Base-by-base conservation (phyloP, 768 basidiomycete genomes). In the Lentinula edodes region DNA sequence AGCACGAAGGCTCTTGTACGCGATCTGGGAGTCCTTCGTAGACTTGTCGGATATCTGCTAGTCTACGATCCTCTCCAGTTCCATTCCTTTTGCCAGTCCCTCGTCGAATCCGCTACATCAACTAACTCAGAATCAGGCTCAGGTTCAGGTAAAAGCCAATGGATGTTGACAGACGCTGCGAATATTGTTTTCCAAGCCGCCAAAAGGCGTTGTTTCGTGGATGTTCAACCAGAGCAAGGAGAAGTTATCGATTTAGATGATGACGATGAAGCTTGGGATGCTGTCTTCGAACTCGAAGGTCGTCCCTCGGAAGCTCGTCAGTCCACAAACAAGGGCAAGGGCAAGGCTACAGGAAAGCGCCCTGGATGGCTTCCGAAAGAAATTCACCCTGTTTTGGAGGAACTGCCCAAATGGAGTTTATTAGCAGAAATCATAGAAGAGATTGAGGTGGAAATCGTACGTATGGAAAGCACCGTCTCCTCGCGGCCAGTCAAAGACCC, bases 161-260 rank as follows among this genome's bases (percentile, higher is more conserved):
- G 93, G 97, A 85, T 98, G 73, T 84, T 94, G 59, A 95, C 92
- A 6, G 93, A 97, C 64, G 89, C 94, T 0, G 95, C 95, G 9
- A 87, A 95, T 67, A 79, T 85, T 34, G 90, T 99, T 36, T 91
- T 98, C 70, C 82, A 84, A 64, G 80, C 45, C 9, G 59, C 59
- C 32, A 60, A 60, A 42, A 9, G 16, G 3, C 59, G 59, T 15
- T 60, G 59, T 20, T 60, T 60, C 32, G 32, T 48, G 16, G 59
- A 60, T 52, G 39, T 41, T 52, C 28, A 28, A 28, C 75, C 69
- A 6, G 46, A 51, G 6, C 59, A 50, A 18, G 35, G 69, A 6
- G 69, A 67, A 8, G 72, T 78, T 0, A 71, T 78, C 28, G 81
- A 84, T 42, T 67, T 78, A 9, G 74, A 76, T 3, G 85, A 83